Evolutionary conservation across 1,284 basidiomycete species (phyloP).

Genomic region (Heterobasidion annosum): DNA sequence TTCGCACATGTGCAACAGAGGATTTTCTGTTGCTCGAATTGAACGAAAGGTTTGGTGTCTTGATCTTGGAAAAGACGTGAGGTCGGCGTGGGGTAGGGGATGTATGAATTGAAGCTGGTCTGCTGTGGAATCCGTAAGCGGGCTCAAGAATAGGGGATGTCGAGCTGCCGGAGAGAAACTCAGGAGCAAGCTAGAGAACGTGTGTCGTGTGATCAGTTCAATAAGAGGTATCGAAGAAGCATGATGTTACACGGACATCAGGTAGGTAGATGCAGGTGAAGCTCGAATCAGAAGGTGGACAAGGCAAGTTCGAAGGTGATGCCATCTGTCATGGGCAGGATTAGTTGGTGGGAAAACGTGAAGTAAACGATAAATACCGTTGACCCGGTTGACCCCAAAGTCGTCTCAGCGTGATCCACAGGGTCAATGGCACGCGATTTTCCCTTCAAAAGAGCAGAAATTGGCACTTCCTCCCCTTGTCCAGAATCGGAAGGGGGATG

Average conservation of each 20-base stretch:
- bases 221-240: not conserved
- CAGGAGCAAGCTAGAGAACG: conserved; percentile 7
- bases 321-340: no score
- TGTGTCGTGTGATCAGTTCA: not conserved
- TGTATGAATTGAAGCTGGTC: not conserved
- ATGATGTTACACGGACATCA: conserved; percentile 1
- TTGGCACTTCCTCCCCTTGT: not conserved
- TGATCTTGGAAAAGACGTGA: not conserved
- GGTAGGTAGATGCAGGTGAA: conserved; percentile 12
- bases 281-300: conserved; percentile 6
- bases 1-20: no score
- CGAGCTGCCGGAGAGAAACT: conserved; percentile 10
- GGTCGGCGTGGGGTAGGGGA: not conserved
- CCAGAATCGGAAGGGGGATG: not conserved
- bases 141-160: conserved; percentile 6
- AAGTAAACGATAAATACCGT: not conserved
- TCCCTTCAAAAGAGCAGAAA: not conserved
- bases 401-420: not conserved
- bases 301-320: not conserved
- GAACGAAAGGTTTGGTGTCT: not conserved
- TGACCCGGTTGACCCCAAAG: not conserved
- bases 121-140: not conserved
- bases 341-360: no score
- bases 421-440: not conserved
- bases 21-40: not conserved